phyloP scores from a whole-genome alignment of 208 protist genomes.

The Trypanosoma lewisi region DNA sequence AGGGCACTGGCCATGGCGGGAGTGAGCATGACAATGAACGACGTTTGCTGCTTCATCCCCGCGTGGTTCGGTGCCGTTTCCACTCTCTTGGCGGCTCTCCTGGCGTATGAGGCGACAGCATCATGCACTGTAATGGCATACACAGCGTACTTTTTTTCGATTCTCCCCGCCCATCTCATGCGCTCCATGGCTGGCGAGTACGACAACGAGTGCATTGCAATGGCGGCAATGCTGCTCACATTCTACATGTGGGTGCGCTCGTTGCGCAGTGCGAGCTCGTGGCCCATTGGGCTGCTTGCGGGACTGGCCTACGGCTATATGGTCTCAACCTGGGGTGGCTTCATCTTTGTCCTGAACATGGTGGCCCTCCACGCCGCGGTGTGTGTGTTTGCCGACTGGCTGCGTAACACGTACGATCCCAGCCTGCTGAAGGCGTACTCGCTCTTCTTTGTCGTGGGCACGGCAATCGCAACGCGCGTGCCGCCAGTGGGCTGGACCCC shows the following conservation, averaged over 20 bases:
- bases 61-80: conserved; percentile 92
- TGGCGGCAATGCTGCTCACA: conserved; percentile 95
- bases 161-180: conserved; percentile 91
- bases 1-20: conserved; percentile 75
- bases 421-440: conserved; percentile 94
- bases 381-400: conserved; percentile 79
- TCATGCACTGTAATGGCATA: conserved; percentile 85
- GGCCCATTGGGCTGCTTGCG: conserved; percentile 49
- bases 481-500: conserved; percentile 94
- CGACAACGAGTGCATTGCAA: conserved; percentile 98
- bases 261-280: conserved; percentile 42
- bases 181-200: conserved; percentile 98
- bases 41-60: conserved; percentile 96
- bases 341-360: conserved; percentile 98
- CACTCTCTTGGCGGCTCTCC: conserved; percentile 82
- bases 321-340: conserved; percentile 96
- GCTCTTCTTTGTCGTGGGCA: conserved; percentile 94
- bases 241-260: conserved; percentile 92
- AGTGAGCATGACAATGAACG: conserved; percentile 86
- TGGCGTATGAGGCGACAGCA: conserved; percentile 68
- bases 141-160: conserved; percentile 70
- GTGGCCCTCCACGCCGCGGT: conserved; percentile 94
- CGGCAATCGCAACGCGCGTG: conserved; percentile 93
- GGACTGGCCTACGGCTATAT: conserved; percentile 89
- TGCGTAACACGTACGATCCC: conserved; percentile 69